Base-by-base conservation (phyloP, 305 asterid genomes). In the Ilex paraguariensis region DNA sequence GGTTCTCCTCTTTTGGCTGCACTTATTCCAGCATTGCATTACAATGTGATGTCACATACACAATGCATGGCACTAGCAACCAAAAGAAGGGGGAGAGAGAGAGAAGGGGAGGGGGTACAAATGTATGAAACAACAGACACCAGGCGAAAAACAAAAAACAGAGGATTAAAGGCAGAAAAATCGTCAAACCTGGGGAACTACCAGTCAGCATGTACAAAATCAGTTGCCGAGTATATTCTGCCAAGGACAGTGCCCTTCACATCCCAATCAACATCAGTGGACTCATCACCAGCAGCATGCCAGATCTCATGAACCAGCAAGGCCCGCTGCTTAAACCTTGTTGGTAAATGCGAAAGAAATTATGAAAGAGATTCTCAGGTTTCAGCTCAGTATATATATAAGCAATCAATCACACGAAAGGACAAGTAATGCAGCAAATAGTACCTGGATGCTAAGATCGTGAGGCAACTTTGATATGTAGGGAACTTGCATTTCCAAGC, bases 391-490 rank as follows among this genome's bases (percentile, higher is more conserved):
- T 36, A 4, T 36, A 2, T 36, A 2, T 36, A 7, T 36, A 4
- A 65, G 40, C 60, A 5, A 31, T 31, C 33, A 58, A 58, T 56
- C 31, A 16, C 13, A 54, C 3, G 10, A 63, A 44, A 51, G 57
- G 51, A 46, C 31, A 58, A 63, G 42, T 15, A 45, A 48, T n/a
- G 40, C 45, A 64, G 17, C 61, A 57, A 63, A 32, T 31, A 31
- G 50, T 62, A 92, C 98, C 89, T 92, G 98, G 74, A 92, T 78
- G 84, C 97, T 87, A 66, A 92, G 98, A 70, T 96, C 97, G 72
- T 82, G 96, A 60, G 88, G 85, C 97, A 95, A 92, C 77, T 85
- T 89, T 58, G 98, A 85, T 63, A 92, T 77, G 80, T 78, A 85
- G 17, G 98, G 97, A 70, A 79, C 88, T 71, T 87, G 97, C 95